Conservation (phyloP, 139 green algal genomes). For the Trebouxia sp. region DNA sequence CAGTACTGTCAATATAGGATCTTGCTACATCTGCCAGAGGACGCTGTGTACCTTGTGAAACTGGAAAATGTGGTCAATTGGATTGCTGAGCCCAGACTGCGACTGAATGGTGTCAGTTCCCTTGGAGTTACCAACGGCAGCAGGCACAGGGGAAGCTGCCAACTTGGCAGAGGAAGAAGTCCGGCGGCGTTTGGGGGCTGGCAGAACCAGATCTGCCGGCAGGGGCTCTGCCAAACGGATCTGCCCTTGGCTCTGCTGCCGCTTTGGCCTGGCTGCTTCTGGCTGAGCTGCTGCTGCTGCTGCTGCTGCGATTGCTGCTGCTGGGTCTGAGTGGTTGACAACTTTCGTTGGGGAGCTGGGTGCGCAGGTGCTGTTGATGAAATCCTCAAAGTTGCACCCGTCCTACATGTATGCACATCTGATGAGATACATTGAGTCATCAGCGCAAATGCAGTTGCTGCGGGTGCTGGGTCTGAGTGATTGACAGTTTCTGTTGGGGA, state of each 20-base stretch:
- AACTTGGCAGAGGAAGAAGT: background rate
- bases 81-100: constrained; percentile 46
- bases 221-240: background rate
- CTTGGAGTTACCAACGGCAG: background rate
- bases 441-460: too few relatives aligned
- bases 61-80: constrained; percentile 99
- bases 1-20: background rate
- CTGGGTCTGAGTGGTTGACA: constrained; percentile 18
- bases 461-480: constrained; percentile 2
- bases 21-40: background rate
- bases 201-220: background rate
- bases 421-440: too few relatives aligned
- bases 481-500: constrained; percentile 8
- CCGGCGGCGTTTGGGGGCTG: background rate
- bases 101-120: background rate
- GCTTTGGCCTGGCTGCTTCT: too few relatives aligned
- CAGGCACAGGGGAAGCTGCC: background rate
- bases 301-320: background rate
- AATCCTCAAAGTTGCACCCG: background rate
- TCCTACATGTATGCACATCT: too few relatives aligned
- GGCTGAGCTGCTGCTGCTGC: too few relatives aligned
- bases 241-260: background rate
- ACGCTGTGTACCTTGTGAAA: constrained; percentile 59
- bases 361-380: constrained; percentile 22
- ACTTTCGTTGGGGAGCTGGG: constrained; percentile 17